Base-by-base conservation (phyloP, 805 yeast genomes). In the Barnettozyma botsteinii region DNA sequence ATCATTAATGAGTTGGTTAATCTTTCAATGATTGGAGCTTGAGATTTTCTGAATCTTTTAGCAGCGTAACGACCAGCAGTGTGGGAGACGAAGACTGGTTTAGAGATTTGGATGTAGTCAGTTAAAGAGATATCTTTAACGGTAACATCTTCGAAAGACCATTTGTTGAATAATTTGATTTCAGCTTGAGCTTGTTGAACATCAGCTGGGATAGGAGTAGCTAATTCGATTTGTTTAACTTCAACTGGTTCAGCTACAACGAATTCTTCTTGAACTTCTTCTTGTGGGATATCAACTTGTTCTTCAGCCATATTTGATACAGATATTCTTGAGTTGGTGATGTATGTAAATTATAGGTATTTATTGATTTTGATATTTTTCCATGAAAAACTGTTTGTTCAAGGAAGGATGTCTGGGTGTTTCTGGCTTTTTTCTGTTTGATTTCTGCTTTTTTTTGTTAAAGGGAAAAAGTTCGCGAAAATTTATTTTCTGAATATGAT, bases 21-120 rank as follows among this genome's bases (percentile, higher is more conserved):
- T 82, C 99, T 91, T 84, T 93, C 99, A 61, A 93, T 72, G 72
- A 93, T 83, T 67, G 98, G 98, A 79, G 97, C 89, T 81, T 93
- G 98, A 60, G 98, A 93, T 85, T 93, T 93, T 84, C 98, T 89
- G 85, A 93, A 93, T 77, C 98, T 89, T 87, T 93, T 93, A 76
- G 86, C 72, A 65, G 98, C 98, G 78, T 91, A 93, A 75, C 96
- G 91, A 72, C 98, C 98, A 64, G 98, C 97, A 64, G 98, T 87
- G 93, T 93, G 98, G 65, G 97, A 77, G 53, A 89, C 93, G 65
- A 88, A 93, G 64, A 88, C 95, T 69, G 98, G 97, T 71, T 85
- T 85, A 74, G 94, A 85, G 75, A 93, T 77, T 79, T 91, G 98
- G 63, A 93, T 75, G 93, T 93, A 93, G 77, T 93, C 98, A 65